Percentiles rank a stretch among this genome's conserved stretches.
Evolutionary conservation across 1,139 yeast species (phyloP).

Genomic region (Petasospora fabianii): DNA sequence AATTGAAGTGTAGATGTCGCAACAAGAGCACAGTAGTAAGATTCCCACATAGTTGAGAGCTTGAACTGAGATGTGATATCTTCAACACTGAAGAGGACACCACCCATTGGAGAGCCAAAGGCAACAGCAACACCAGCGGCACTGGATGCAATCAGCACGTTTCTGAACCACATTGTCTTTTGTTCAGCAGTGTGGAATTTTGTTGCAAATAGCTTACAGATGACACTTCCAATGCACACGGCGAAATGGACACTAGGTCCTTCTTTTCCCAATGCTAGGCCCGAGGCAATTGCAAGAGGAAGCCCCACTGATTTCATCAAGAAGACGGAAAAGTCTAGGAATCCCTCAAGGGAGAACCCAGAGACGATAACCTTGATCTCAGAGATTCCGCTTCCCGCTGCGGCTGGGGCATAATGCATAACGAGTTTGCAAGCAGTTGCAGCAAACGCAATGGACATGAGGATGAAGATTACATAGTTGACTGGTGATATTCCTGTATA

Average conservation of each 20-base stretch:
- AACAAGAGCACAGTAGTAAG: constrained; percentile 85
- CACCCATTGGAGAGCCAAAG: constrained; percentile 69
- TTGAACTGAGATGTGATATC: constrained; percentile 59
- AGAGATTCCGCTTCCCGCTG: constrained; percentile 96
- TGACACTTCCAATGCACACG: constrained; percentile 60
- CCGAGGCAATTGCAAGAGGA: constrained; percentile 71
- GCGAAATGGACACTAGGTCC: constrained; percentile 74
- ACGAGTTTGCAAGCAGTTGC: constrained; percentile 66
- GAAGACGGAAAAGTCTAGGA: constrained; percentile 71
- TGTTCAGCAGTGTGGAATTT: constrained; percentile 45
- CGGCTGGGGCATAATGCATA: constrained; percentile 72
- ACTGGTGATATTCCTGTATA: constrained; percentile 46
- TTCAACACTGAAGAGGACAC: constrained; percentile 61
- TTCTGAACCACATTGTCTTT: constrained; percentile 39
- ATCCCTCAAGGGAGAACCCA: constrained; percentile 80
- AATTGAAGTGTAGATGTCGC: constrained; percentile 77
- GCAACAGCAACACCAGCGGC: constrained; percentile 70
- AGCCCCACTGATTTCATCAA: constrained; percentile 73
- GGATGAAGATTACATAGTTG: constrained; percentile 58
- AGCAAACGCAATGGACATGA: constrained; percentile 60
- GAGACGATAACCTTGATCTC: constrained; percentile 94
- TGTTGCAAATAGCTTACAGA: constrained; percentile 50
- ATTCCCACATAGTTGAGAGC: constrained; percentile 80
- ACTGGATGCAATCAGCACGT: constrained; percentile 60
- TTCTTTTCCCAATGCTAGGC: constrained; percentile 64